Conservation (phyloP, 2,329 filamentous ascomycete species). For the Arachnomyces sp. region DNA sequence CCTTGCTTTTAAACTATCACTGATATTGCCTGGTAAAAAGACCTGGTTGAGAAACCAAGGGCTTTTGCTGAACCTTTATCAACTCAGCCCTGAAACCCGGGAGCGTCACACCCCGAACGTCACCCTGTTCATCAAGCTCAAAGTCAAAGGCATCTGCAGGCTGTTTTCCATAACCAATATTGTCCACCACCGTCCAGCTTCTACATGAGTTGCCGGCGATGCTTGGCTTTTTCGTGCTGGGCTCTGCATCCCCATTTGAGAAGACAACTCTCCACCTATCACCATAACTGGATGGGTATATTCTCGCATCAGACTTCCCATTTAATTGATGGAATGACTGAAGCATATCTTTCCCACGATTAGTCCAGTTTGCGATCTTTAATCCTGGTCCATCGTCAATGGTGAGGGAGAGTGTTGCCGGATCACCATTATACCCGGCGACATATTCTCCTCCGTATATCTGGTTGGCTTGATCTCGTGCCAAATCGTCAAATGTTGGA, state of each 20-base stretch:
- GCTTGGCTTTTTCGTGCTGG: background rate
- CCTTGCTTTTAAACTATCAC: too few relatives aligned
- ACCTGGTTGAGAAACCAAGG: too few relatives aligned
- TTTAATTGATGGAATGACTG: background rate
- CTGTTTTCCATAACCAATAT: conserved; percentile 1
- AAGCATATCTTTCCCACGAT: conserved; percentile 1
- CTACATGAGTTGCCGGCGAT: background rate
- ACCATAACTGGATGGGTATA: conserved; percentile 4
- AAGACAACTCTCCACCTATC: conserved; percentile 4
- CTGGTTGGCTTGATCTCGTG: conserved; percentile 2
- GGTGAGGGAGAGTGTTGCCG: background rate
- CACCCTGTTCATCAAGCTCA: background rate
- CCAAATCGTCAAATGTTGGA: conserved; percentile 3
- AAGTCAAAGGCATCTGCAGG: background rate
- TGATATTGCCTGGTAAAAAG: too few relatives aligned
- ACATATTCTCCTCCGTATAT: conserved; percentile 5
- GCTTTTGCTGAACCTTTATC: conserved; percentile 1
- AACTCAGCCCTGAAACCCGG: conserved; percentile 1
- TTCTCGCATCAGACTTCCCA: conserved; percentile 1
- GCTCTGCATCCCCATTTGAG: background rate
- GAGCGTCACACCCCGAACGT: background rate
- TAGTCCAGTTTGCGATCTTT: conserved; percentile 3
- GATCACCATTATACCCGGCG: background rate
- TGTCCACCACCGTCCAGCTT: background rate
- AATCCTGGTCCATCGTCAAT: conserved; percentile 7